Evolutionary conservation across 75 land plant genomes (phyloP).

Genomic region (Cupressus sempervirens): DNA sequence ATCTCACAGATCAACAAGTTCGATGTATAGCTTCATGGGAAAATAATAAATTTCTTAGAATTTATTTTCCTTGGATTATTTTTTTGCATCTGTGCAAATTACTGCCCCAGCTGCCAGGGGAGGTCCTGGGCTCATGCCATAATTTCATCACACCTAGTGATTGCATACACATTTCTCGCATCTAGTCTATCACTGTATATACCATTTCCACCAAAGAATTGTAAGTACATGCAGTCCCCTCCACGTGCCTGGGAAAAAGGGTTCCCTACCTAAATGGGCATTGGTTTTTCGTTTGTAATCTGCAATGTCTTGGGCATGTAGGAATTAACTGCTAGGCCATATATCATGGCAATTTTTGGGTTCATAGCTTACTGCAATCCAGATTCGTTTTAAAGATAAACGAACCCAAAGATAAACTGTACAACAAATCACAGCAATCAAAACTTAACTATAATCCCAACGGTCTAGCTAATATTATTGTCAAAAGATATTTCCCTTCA

Average conservation of each 20-base stretch:
- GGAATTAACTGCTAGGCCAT: background rate
- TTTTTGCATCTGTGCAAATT: too few species aligned
- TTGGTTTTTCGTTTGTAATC: background rate
- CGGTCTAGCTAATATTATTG: background rate
- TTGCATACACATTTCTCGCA: too few species aligned
- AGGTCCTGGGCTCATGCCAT: too few species aligned
- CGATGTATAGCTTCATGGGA: background rate
- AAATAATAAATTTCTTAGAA: background rate
- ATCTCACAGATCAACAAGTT: background rate
- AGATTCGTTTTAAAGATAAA: background rate
- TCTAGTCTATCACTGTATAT: too few species aligned
- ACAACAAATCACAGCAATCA: background rate
- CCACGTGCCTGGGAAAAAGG: too few species aligned
- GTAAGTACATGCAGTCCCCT: too few species aligned
- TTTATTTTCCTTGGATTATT: background rate
- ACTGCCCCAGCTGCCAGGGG: too few species aligned
- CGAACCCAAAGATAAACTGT: background rate
- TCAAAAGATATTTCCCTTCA: background rate
- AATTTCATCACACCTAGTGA: too few species aligned
- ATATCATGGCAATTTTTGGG: background rate
- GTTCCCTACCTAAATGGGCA: background rate
- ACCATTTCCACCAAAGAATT: too few species aligned
- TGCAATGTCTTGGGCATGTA: background rate
- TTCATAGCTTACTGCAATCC: background rate
- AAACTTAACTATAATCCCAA: background rate